These are phyloP conservation scores for Xerocomus amazonicus DNA, from an alignment of 1,284 basidiomycete species.

Conservation along the genomic window DNA sequence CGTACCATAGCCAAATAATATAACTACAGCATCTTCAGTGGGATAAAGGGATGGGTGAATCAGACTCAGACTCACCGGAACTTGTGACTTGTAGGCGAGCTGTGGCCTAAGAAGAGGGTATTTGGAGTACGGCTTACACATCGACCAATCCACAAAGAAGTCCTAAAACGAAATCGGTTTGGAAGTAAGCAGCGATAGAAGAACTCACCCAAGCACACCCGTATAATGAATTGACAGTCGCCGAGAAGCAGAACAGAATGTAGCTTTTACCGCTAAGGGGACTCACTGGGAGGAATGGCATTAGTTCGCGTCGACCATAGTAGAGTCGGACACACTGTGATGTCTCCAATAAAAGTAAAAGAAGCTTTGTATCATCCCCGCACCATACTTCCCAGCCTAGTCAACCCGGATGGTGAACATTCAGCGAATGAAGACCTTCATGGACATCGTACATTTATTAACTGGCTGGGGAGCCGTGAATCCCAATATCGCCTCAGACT, in stretches of 20 bases:
- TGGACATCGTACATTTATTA: conserved; percentile 71
- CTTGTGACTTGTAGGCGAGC: conserved; percentile 62
- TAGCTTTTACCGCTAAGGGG: conserved; percentile 49
- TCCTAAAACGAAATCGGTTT: conserved; percentile 45
- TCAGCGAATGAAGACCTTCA: background rate
- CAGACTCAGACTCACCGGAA: conserved; percentile 50
- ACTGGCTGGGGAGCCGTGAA: conserved; percentile 70
- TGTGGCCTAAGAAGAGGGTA: conserved; percentile 74
- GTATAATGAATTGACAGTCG: conserved; percentile 65
- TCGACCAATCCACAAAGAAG: conserved; percentile 78
- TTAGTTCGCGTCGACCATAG: background rate
- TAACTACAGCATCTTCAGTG: conserved; percentile 39
- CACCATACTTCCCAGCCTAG: conserved; percentile 77
- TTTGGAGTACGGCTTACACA: conserved; percentile 57
- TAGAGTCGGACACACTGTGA: conserved; percentile 7
- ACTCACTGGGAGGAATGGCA: conserved; percentile 1
- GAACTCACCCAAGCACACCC: conserved; percentile 71
- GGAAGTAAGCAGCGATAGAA: background rate
- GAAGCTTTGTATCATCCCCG: conserved; percentile 60
- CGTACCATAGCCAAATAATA: conserved; percentile 75
- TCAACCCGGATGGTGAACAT: conserved; percentile 2
- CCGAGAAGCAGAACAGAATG: conserved; percentile 62
- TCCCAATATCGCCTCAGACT: conserved; percentile 84
- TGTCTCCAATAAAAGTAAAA: conserved; percentile 76
- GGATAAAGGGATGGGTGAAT: background rate